phyloP scores from a whole-genome alignment of 2,329 filamentous ascomycete genomes.

The Aaosphaeria pasadenensis region DNA sequence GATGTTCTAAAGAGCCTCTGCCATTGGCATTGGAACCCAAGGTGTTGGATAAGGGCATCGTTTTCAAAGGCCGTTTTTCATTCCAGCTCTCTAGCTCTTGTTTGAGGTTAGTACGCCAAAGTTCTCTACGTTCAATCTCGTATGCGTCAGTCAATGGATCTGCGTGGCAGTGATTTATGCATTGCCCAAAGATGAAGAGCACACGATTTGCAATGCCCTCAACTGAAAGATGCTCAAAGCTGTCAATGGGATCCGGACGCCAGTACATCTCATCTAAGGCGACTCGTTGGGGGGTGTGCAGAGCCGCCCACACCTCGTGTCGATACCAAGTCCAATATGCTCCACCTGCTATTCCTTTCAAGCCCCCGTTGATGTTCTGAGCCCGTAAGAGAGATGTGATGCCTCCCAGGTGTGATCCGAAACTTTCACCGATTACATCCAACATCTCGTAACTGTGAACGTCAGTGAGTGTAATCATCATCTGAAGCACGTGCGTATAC shows the following conservation, averaged over 20 bases:
- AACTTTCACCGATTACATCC: not conserved
- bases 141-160: too few species aligned
- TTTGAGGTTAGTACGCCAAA: too few species aligned
- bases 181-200: not conserved
- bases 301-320: not conserved
- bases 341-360: not conserved
- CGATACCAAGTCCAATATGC: not conserved
- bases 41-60: too few species aligned
- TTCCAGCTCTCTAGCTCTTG: too few species aligned
- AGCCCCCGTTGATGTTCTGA: not conserved
- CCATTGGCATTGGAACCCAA: too few species aligned
- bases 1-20: too few species aligned
- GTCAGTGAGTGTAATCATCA: not conserved
- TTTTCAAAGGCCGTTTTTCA: too few species aligned
- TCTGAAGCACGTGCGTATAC: not conserved
- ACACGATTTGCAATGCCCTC: not conserved
- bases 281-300: not conserved
- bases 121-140: too few species aligned
- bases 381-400: not conserved
- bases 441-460: not conserved
- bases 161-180: not conserved
- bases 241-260: not conserved
- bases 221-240: not conserved
- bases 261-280: not conserved
- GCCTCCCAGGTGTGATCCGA: not conserved